A percentile compares a stretch with the other conserved stretches of the same genome.
Conservation (phyloP, 2,329 filamentous ascomycete genomes). For the Microsporum audouinii region DNA sequence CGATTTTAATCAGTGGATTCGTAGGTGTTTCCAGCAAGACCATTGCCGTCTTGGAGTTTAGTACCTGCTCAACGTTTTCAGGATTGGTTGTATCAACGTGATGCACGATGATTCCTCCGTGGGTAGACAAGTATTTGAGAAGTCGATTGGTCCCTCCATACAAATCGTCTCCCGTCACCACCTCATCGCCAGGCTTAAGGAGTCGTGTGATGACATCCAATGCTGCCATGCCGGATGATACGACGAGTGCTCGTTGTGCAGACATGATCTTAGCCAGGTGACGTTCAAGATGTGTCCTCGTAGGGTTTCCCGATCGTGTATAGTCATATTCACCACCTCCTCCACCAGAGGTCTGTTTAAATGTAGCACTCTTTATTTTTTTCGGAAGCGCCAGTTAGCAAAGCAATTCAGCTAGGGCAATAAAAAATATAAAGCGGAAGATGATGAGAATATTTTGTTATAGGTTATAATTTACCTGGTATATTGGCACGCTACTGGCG, state of each 20-base stretch:
- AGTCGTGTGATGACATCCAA: constrained; percentile 91
- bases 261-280: constrained; percentile 99
- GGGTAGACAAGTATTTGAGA: constrained; percentile 78
- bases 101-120: constrained; percentile 85
- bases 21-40: constrained; percentile 92
- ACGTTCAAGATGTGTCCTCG: constrained; percentile 85
- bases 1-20: constrained; percentile 96
- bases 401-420: neutral
- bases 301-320: constrained; percentile 94
- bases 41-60: constrained; percentile 80
- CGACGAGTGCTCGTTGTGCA: constrained; percentile 77
- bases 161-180: constrained; percentile 90
- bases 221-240: constrained; percentile 94
- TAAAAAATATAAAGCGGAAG: neutral
- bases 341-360: constrained; percentile 76
- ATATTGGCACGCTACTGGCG: constrained; percentile 90
- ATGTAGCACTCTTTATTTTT: constrained; percentile 67
- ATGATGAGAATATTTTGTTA: neutral
- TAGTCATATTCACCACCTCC: constrained; percentile 94
- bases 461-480: constrained; percentile 49
- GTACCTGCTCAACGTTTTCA: constrained; percentile 54
- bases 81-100: constrained; percentile 87
- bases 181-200: constrained; percentile 84
- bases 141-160: constrained; percentile 93
- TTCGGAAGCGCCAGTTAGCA: neutral